These are phyloP conservation scores for Aspergillus homomorphus DNA, from an alignment of 495 filamentous ascomycete species.

Conservation along the genomic window DNA sequence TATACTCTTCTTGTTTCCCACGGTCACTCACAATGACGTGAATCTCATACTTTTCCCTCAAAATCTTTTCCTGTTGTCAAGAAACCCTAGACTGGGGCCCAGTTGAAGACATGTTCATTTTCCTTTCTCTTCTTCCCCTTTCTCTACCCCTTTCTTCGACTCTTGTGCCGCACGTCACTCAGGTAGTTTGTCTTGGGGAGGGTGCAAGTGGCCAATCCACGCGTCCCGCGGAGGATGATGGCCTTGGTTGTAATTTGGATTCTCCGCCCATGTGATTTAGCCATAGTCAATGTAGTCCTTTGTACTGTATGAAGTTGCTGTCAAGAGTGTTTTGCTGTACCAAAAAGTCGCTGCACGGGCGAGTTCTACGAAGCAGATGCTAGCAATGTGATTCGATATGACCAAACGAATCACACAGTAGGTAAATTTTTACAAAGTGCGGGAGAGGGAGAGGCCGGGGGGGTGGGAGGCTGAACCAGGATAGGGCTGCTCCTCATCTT, in stretches of 20 bases:
- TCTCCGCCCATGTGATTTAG: slow-evolving; percentile 4
- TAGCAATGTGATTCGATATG: no score
- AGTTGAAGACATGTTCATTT: neutral
- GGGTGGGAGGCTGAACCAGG: no score
- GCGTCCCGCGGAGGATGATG: slow-evolving; percentile 1
- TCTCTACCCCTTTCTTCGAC: neutral
- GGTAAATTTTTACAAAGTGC: no score
- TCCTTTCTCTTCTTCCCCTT: neutral
- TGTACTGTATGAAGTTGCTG: slow-evolving; percentile 8
- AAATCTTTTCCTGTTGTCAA: neutral
- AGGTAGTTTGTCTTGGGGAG: no score
- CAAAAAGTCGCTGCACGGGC: no score
- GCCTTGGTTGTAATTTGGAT: slow-evolving; percentile 17
- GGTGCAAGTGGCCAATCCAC: neutral
- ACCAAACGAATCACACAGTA: no score
- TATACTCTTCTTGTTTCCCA: slow-evolving; percentile 8
- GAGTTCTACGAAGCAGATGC: no score
- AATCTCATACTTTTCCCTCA: neutral
- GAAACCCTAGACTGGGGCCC: neutral
- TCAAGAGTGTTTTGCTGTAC: neutral
- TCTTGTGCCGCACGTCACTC: neutral
- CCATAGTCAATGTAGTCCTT: slow-evolving; percentile 5
- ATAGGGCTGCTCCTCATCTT: no score
- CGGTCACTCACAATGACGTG: neutral
- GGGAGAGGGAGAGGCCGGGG: no score